phyloP scores from a whole-genome alignment of 345 rosid genomes.

The Euclidium syriacum region DNA sequence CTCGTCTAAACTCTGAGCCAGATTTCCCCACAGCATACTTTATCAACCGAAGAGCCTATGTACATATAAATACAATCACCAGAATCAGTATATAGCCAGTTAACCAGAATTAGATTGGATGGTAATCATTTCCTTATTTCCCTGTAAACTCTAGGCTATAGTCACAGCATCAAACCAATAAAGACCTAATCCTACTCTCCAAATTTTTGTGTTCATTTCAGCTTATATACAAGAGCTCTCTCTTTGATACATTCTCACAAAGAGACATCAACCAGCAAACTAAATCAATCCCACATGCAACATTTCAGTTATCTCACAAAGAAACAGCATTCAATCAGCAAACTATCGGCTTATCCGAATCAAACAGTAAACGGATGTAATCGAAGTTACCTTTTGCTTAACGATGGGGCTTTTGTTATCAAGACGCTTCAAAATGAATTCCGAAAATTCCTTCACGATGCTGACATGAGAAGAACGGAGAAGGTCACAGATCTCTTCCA shows the following conservation, averaged over 20 bases:
- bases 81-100: constrained; percentile 21
- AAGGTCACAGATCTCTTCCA: constrained; percentile 93
- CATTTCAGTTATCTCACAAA: constrained; percentile 11
- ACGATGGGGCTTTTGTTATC: constrained; percentile 90
- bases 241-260: constrained; percentile 2
- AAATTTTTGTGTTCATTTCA: not conserved
- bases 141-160: not conserved
- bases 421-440: constrained; percentile 75
- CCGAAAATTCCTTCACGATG: constrained; percentile 88
- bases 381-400: constrained; percentile 70
- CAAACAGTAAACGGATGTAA: not conserved
- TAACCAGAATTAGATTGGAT: not conserved
- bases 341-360: not conserved
- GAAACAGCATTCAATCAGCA: constrained; percentile 1
- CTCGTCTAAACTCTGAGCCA: constrained; percentile 85
- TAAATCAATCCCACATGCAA: constrained; percentile 14
- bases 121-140: not conserved
- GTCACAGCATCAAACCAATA: not conserved
- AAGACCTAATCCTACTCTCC: not conserved
- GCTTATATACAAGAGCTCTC: not conserved
- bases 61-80: not conserved
- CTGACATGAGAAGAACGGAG: constrained; percentile 77
- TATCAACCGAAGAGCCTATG: constrained; percentile 80
- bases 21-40: constrained; percentile 87
- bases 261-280: constrained; percentile 2